Evolutionary conservation across 2,329 filamentous ascomycete species (phyloP).

Genomic region (Talaromyces islandicus): DNA sequence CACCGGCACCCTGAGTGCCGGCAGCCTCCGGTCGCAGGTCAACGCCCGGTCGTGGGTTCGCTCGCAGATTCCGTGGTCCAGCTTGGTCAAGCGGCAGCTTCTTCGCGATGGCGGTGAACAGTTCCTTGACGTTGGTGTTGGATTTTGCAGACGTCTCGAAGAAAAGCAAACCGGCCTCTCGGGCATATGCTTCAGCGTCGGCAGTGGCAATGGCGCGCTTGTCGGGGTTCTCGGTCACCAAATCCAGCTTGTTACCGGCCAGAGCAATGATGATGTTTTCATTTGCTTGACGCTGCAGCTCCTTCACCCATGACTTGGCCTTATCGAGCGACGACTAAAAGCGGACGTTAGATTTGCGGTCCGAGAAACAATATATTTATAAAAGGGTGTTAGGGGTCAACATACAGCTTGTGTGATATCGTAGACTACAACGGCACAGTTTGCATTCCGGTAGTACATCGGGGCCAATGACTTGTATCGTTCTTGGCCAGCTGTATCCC

Average conservation of each 20-base stretch:
- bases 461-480: conserved; percentile 97
- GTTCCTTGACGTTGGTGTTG: conserved; percentile 86
- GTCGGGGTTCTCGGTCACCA: conserved; percentile 89
- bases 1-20: conserved; percentile 52
- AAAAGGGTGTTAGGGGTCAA: conserved; percentile 12
- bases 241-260: conserved; percentile 94
- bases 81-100: conserved; percentile 94
- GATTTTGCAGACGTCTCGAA: conserved; percentile 99
- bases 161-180: conserved; percentile 88
- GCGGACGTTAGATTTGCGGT: conserved; percentile 9
- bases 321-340: conserved; percentile 88
- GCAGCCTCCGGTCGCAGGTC: conserved; percentile 60
- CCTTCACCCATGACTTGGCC: conserved; percentile 98
- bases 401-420: conserved; percentile 98
- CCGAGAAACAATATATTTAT: background rate
- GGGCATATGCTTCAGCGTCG: conserved; percentile 92
- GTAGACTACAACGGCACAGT: conserved; percentile 98
- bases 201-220: conserved; percentile 86
- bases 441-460: conserved; percentile 99
- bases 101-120: conserved; percentile 97
- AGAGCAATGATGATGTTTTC: conserved; percentile 99
- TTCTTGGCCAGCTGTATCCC: conserved; percentile 97
- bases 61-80: conserved; percentile 77
- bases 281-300: conserved; percentile 96
- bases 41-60: conserved; percentile 58